Base-by-base conservation (phyloP, 306 rosid species). In the Rosa rugosa region DNA sequence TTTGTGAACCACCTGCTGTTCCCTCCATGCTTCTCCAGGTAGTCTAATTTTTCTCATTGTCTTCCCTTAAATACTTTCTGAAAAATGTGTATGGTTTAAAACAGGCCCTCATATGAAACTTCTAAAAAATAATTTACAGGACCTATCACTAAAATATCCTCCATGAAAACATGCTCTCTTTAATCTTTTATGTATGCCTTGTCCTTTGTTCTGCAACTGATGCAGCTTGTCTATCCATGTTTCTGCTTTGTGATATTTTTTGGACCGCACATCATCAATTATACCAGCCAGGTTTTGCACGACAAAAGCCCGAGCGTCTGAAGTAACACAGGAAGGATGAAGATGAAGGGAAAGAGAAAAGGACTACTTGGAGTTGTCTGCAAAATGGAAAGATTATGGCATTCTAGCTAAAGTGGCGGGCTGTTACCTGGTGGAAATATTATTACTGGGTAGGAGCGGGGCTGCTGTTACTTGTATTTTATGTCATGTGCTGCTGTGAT, bases 11-110 rank as follows among this genome's bases (percentile, higher is more conserved):
- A 23, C 85, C 84, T 53, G 87, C 87, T 63, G 92, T 84, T 80
- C 97, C 94, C 56, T 95, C 99, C 41, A 85, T 92, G 99, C 99
- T 95, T 86, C 99, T 93, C 65, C 99, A 95, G 99, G 99, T 95
- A 85, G 22, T 16, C 59, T 44, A n/a, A 69, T 22, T n/a, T 34
- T 57, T 56, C 77, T 41, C 5, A 13, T 34, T 40, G 41, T 42
- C 70, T 63, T 70, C 41, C 31, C 36, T 22, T 69, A 3, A 14
- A 62, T 36, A 44, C 34, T 59, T 75, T 60, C 14, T 44, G 40
- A 54, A 38, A 22, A n/a, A 56, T 40, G 40, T 12, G 47, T 10
- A 20, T 31, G 44, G 20, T 18, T 49, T 11, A 2, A 11, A 51
- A 50, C 47, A 20, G 64, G 5, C n/a, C 16, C 6, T n/a, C 34